Evolutionary conservation across 768 basidiomycete genomes (phyloP).

Genomic region (Phanerochaete carnosa): DNA sequence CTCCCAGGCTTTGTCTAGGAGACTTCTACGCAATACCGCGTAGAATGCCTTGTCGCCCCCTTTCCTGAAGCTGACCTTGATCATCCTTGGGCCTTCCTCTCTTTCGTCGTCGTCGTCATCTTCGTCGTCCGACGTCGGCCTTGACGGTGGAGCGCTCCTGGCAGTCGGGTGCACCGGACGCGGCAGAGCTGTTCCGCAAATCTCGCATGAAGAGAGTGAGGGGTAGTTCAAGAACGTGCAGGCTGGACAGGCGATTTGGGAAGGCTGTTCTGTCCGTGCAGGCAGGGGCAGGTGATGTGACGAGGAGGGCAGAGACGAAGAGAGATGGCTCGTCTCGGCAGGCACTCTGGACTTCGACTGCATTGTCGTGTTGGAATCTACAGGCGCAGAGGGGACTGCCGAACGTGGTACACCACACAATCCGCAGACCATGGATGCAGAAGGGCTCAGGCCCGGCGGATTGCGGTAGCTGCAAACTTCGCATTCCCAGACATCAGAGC

Average conservation of each 20-base stretch:
- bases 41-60: slow-evolving; percentile 89
- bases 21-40: slow-evolving; percentile 62
- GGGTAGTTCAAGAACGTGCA: slow-evolving; percentile 94
- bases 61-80: slow-evolving; percentile 87
- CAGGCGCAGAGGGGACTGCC: slow-evolving; percentile 19
- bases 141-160: slow-evolving; percentile 65
- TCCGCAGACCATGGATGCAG: slow-evolving; percentile 64
- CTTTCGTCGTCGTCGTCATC: slow-evolving; percentile 28
- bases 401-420: slow-evolving; percentile 79
- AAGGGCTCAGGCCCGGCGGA: slow-evolving; percentile 69
- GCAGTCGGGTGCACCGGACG: slow-evolving; percentile 24
- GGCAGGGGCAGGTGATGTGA: slow-evolving; percentile 20
- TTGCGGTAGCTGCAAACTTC: slow-evolving; percentile 87
- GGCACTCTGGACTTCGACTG: background rate
- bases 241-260: slow-evolving; percentile 63
- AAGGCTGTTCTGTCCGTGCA: slow-evolving; percentile 28
- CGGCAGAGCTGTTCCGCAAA: slow-evolving; percentile 75
- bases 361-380: slow-evolving; percentile 26
- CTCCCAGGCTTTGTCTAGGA: slow-evolving; percentile 78
- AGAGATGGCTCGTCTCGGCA: slow-evolving; percentile 31
- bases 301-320: slow-evolving; percentile 40
- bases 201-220: slow-evolving; percentile 72
- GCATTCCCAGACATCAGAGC: slow-evolving; percentile 73
- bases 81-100: slow-evolving; percentile 39
- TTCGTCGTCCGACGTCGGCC: slow-evolving; percentile 47